Evolutionary conservation across 257 asterid species (phyloP).

Genomic region (Cynanchum wilfordii): DNA sequence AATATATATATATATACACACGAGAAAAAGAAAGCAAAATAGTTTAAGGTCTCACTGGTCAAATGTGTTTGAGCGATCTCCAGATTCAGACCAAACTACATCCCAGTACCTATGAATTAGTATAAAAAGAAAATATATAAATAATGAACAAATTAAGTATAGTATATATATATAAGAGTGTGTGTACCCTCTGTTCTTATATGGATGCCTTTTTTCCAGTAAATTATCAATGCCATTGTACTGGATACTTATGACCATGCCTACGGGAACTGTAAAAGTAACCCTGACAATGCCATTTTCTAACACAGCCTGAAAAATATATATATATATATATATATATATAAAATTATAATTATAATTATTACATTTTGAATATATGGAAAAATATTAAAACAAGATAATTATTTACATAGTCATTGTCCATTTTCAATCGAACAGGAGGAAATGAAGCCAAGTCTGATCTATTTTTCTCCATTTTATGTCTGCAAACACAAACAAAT

Average conservation of each 20-base stretch:
- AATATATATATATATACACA: too few species aligned
- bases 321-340: too few species aligned
- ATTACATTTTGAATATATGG: too few species aligned
- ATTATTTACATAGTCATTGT: constrained; percentile 41
- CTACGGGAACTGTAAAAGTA: constrained; percentile 54
- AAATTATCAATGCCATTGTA: constrained; percentile 62
- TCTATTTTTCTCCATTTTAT: constrained; percentile 15
- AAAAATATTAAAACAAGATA: not conserved
- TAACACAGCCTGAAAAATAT: constrained; percentile 42
- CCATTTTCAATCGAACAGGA: constrained; percentile 46
- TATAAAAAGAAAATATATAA: too few species aligned
- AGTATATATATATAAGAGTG: not conserved
- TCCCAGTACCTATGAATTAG: constrained; percentile 68
- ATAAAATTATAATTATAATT: too few species aligned
- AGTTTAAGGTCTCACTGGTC: constrained; percentile 15
- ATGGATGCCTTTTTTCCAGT: constrained; percentile 35
- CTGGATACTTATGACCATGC: constrained; percentile 48
- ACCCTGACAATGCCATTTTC: constrained; percentile 58
- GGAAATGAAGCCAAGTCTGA: constrained; percentile 33
- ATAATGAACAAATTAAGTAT: too few species aligned
- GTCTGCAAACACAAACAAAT: constrained; percentile 28
- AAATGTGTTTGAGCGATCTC: constrained; percentile 17
- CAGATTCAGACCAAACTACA: constrained; percentile 53
- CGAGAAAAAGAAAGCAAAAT: too few species aligned
- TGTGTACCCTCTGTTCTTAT: constrained; percentile 54